Evolutionary conservation across 2,329 filamentous ascomycete species (phyloP), one percentile per base, ranked within the genome.

Genomic region (Fusarium citri): DNA sequence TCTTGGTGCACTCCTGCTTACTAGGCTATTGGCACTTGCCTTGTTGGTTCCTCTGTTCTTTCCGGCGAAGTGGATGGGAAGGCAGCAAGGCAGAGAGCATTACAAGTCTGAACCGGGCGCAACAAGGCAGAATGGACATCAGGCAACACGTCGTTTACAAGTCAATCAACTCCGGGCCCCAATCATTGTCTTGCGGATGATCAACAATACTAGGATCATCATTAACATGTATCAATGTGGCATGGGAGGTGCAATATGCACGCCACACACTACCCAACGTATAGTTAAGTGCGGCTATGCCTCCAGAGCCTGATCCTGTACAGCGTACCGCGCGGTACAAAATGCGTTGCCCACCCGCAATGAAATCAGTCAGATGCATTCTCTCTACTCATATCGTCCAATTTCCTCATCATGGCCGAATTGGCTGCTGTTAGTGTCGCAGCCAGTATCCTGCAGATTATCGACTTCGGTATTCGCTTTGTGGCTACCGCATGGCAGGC

Each of bases 381-480:
- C 8, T 20, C 15, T 37, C 0, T 12, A 15, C 12, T 5, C 15
- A 2, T 18, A 14, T 9, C 15, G 6, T 31, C n/a, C 2, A 6
- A 8, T 3, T 18, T 22, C 5, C 14, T 12, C 16, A 14, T 6
- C n/a, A 66, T 66, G 63, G 60, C 63, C 0, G 54, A 66, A 14
- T 23, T 66, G 7, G 61, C 54, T 45, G 48, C 42, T 7, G 30
- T 66, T 1, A 48, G 61, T 7, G 40, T 40, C 10, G 55, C 61
- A 43, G 61, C 55, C 2, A 60, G 61, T 3, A 20, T 55, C 0
- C 20, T 67, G 11, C 63, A 66, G 15, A 40, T 67, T 4, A 25
- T 67, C 3, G 64, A 67, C 31, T 66, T 66, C 10, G 63, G 63
- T 4, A 62, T 20, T 6, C 56, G 51, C 5, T 67, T 67, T n/a